Percentiles rank a stretch among this genome's conserved stretches.
phyloP scores from a whole-genome alignment of 1,139 yeast species.

The Taphrina wiesneri region DNA sequence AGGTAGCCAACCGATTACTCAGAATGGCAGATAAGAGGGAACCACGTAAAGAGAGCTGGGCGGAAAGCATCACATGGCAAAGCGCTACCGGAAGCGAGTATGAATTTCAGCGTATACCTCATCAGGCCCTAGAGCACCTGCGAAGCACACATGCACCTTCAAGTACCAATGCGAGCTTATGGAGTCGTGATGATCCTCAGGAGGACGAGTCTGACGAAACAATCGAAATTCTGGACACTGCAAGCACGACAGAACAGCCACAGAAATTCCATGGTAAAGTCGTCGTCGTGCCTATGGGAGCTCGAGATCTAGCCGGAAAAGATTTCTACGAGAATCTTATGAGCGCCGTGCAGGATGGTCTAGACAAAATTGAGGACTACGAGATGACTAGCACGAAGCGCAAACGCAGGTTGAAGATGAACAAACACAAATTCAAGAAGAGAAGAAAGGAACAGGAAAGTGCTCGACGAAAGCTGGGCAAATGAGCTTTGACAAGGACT shows the following conservation, averaged over 20 bases:
- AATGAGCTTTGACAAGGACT: too few species aligned
- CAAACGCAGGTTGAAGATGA: slow-evolving; percentile 53
- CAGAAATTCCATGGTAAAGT: slow-evolving; percentile 9
- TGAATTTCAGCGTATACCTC: slow-evolving; percentile 23
- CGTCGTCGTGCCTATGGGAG: slow-evolving; percentile 7
- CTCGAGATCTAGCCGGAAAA: slow-evolving; percentile 2
- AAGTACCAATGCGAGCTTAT: slow-evolving; percentile 16
- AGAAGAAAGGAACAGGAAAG: slow-evolving; percentile 52
- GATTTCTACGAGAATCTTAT: slow-evolving; percentile 22
- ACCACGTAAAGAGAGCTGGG: slow-evolving; percentile 12
- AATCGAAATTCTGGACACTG: slow-evolving; percentile 13
- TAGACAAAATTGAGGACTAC: slow-evolving; percentile 35
- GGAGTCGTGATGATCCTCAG: slow-evolving; percentile 41
- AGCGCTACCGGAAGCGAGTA: slow-evolving; percentile 25
- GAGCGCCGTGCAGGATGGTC: slow-evolving; percentile 26
- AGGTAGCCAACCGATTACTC: slow-evolving; percentile 27
- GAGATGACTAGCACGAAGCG: slow-evolving; percentile 49
- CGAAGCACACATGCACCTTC: neutral
- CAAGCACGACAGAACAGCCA: neutral
- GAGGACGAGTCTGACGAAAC: slow-evolving; percentile 24
- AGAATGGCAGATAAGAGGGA: slow-evolving; percentile 18
- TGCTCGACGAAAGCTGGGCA: slow-evolving; percentile 47
- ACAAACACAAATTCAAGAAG: slow-evolving; percentile 53
- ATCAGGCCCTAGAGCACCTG: slow-evolving; percentile 7
- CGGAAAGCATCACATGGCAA: slow-evolving; percentile 27